A percentile compares a stretch with the other conserved stretches of the same genome.
Evolutionary conservation across 202 grass and related monocot species (phyloP).

Genomic region (Hordeum pubiflorum): DNA sequence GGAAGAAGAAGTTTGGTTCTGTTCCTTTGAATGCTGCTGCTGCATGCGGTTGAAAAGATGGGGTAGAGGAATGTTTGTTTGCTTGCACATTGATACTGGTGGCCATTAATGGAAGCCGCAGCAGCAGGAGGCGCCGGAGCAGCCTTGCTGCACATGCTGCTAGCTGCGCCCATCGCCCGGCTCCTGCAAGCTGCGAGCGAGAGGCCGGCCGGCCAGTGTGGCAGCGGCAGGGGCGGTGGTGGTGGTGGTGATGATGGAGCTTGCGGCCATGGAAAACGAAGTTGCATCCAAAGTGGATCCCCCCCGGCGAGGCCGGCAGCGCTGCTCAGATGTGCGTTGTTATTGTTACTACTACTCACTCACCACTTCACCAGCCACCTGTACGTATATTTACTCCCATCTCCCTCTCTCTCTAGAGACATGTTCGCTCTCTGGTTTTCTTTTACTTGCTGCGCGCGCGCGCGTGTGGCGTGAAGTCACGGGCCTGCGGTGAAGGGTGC

Average conservation of each 20-base stretch:
- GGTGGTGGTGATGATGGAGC: neutral
- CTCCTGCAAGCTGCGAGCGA: neutral
- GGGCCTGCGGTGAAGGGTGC: conserved; percentile 47
- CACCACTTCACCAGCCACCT: neutral
- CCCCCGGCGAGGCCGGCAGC: conserved; percentile 21
- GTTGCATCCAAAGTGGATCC: conserved; percentile 48
- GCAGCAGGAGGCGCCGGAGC: neutral
- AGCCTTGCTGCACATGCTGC: conserved; percentile 24
- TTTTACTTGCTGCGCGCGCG: neutral
- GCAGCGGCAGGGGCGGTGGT: neutral
- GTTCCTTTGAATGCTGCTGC: conserved; percentile 37
- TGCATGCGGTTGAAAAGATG: conserved; percentile 22
- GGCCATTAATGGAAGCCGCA: conserved; percentile 60
- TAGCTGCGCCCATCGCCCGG: neutral
- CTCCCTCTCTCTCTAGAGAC: neutral
- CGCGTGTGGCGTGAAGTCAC: conserved; percentile 50
- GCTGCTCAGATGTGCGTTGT: neutral
- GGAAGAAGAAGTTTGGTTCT: neutral
- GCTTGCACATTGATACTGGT: conserved; percentile 53
- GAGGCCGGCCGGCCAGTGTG: conserved; percentile 19
- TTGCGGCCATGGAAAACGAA: conserved; percentile 46
- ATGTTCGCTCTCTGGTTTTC: neutral
- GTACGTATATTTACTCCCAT: neutral
- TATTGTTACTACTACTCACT: conserved; percentile 11
- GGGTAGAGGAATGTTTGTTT: conserved; percentile 62